These are phyloP conservation scores for Boeremia lycopersici DNA, from an alignment of 2,329 filamentous ascomycete species.

Conservation along the genomic window DNA sequence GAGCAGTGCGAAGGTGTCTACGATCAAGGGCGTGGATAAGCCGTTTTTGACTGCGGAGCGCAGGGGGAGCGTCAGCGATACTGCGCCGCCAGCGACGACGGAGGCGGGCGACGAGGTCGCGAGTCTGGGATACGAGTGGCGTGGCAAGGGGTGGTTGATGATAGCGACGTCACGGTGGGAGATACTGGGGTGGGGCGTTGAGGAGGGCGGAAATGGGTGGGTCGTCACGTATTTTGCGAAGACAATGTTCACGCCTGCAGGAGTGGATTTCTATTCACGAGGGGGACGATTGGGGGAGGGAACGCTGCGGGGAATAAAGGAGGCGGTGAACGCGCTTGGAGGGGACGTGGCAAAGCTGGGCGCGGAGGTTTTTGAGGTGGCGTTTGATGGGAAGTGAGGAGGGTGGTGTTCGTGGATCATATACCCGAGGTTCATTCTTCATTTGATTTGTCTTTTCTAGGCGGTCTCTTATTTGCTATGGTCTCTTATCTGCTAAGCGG, in stretches of 20 bases:
- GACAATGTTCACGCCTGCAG: conserved; percentile 82
- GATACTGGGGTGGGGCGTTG: conserved; percentile 75
- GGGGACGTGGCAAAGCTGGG: conserved; percentile 61
- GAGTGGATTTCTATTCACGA: conserved; percentile 77
- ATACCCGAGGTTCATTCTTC: too few species aligned
- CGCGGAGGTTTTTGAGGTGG: conserved; percentile 55
- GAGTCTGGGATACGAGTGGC: conserved; percentile 65
- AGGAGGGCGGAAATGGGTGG: conserved; percentile 62
- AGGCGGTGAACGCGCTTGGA: conserved; percentile 59
- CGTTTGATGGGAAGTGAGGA: conserved; percentile 30
- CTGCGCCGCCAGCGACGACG: background rate
- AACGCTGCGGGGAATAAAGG: conserved; percentile 63
- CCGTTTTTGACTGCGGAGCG: conserved; percentile 36
- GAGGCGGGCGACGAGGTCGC: conserved; percentile 29
- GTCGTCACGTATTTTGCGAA: conserved; percentile 84
- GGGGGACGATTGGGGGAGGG: conserved; percentile 61
- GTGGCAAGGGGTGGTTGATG: conserved; percentile 75
- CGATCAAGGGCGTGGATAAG: conserved; percentile 69
- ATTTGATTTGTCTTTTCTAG: too few species aligned
- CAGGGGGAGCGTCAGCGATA: background rate
- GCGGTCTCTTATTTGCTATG: too few species aligned
- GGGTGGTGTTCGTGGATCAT: background rate
- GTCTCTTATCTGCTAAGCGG: too few species aligned
- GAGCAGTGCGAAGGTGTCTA: conserved; percentile 60
- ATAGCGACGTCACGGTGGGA: conserved; percentile 82